Conservation (phyloP, 1,139 yeast species). For the Magnusiomyces magnusii region DNA sequence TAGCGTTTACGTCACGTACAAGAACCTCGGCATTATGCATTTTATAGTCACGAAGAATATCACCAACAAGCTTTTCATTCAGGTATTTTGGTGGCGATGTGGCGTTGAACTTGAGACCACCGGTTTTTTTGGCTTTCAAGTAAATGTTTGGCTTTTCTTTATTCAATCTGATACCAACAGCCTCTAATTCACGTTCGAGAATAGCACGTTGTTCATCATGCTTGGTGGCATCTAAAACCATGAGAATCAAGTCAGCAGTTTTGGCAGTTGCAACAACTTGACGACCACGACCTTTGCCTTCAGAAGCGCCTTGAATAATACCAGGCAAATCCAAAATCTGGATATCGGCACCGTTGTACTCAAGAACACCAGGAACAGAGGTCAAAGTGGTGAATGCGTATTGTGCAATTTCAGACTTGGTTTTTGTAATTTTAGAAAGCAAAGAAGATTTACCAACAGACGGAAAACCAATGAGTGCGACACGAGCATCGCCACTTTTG, state of each 20-base stretch:
- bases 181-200: constrained; percentile 81
- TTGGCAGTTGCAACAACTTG: constrained; percentile 96
- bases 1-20: constrained; percentile 74
- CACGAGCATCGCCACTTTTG: constrained; percentile 95
- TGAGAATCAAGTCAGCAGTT: constrained; percentile 85
- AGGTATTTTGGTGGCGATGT: constrained; percentile 75
- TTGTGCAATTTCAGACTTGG: constrained; percentile 90
- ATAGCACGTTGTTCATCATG: constrained; percentile 82
- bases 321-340: constrained; percentile 97
- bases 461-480: constrained; percentile 92
- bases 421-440: constrained; percentile 75
- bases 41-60: constrained; percentile 76
- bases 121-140: constrained; percentile 73
- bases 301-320: constrained; percentile 93
- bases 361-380: constrained; percentile 91
- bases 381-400: constrained; percentile 95
- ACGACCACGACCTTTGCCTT: constrained; percentile 96
- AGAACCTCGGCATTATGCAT: constrained; percentile 87
- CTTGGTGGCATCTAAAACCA: constrained; percentile 95
- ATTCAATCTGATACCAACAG: constrained; percentile 88
- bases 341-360: constrained; percentile 93
- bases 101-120: constrained; percentile 81
- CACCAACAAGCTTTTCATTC: constrained; percentile 71
- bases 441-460: constrained; percentile 96
- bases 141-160: constrained; percentile 74